A percentile compares a stretch with the other conserved stretches of the same genome.
Evolutionary conservation across 2,329 filamentous ascomycete genomes (phyloP).

Genomic region (Colletotrichum sp.): DNA sequence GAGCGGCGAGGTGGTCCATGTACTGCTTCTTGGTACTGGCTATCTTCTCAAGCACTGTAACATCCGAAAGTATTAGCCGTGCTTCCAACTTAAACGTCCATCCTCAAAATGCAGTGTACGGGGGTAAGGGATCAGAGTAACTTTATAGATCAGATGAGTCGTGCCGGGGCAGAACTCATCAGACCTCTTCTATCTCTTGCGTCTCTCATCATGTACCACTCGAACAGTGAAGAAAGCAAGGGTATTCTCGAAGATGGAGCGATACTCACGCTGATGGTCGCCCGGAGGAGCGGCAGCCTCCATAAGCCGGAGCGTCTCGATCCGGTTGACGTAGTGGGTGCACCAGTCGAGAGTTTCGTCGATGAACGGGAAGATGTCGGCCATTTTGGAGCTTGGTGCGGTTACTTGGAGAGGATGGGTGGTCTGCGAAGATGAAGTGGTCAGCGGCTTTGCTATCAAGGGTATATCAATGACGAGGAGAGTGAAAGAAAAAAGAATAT

Average conservation of each 20-base stretch:
- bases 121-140: background rate
- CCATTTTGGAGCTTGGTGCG: background rate
- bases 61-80: rapidly evolving
- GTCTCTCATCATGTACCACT: background rate
- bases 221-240: no score
- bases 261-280: background rate
- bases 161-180: rapidly evolving
- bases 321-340: background rate
- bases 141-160: background rate
- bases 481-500: no score
- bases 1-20: background rate
- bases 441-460: no score
- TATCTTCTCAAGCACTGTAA: background rate
- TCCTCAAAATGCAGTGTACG: rapidly evolving
- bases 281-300: background rate
- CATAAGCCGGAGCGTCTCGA: background rate
- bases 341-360: background rate
- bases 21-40: background rate
- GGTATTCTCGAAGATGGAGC: no score
- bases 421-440: no score
- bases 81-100: background rate
- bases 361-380: background rate
- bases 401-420: background rate
- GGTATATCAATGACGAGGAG: no score
- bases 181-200: background rate